Conservation (phyloP, 169 alveolate species). For the Miamiensis avidus region DNA sequence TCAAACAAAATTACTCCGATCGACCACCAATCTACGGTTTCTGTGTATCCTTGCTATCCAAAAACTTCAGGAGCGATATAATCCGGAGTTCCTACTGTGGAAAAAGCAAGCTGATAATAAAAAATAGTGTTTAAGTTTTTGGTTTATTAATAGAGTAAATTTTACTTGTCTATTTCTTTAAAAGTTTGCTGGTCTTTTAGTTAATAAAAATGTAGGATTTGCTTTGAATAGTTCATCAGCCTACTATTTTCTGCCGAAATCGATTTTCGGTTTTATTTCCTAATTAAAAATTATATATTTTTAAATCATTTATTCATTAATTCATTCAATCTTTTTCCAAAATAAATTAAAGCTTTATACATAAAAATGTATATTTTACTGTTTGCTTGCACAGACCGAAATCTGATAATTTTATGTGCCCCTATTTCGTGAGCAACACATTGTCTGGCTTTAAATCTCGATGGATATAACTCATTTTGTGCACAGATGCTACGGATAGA, state of each 20-base stretch:
- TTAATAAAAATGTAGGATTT: slow-evolving; percentile 6
- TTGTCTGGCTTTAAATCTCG: slow-evolving; percentile 84
- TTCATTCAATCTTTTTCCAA: neutral
- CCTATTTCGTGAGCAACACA: slow-evolving; percentile 72
- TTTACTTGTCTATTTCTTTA: slow-evolving; percentile 35
- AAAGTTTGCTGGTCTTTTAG: slow-evolving; percentile 18
- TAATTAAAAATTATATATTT: neutral
- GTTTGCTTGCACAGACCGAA: slow-evolving; percentile 84
- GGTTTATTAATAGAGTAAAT: slow-evolving; percentile 25
- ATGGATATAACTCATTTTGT: slow-evolving; percentile 76
- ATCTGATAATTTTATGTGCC: slow-evolving; percentile 85
- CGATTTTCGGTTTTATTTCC: slow-evolving; percentile 27
- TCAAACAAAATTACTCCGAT: slow-evolving; percentile 87
- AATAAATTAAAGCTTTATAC: neutral
- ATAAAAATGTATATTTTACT: slow-evolving; percentile 5
- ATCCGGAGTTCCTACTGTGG: slow-evolving; percentile 90
- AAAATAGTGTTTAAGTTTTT: slow-evolving; percentile 9
- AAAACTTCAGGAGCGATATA: slow-evolving; percentile 87
- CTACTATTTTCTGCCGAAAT: slow-evolving; percentile 30
- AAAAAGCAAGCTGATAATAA: slow-evolving; percentile 67
- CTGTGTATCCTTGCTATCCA: slow-evolving; percentile 78
- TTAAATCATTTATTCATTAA: too few relatives aligned
- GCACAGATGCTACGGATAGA: slow-evolving; percentile 76
- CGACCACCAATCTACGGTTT: slow-evolving; percentile 89
- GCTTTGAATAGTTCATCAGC: slow-evolving; percentile 14